Base-by-base conservation (phyloP, 139 green algal species). In the Chlamydomonas sp. region DNA sequence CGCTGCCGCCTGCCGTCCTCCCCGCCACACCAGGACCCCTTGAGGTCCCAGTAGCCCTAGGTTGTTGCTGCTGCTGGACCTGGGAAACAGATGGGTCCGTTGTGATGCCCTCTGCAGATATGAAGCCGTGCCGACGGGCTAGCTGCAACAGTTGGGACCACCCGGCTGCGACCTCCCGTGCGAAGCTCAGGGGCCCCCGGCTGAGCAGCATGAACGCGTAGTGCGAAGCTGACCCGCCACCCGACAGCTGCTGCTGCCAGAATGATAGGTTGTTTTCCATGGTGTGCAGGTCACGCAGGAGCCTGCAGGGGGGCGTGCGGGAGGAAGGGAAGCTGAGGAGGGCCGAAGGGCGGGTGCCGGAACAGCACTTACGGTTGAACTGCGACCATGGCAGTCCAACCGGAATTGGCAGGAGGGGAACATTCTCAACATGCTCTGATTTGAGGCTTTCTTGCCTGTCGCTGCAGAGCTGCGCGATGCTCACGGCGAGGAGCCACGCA, bases 141-240 rank as follows among this genome's bases (percentile, higher is more conserved):
- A 61, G 59, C 59, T 68, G 57, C 76, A 57, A 12, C 4, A 7
- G 9, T 63, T 15, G 74, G n/a, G 1, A 62, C 83, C 14, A 20
- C 84, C 61, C 31, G 31, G 31, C 31, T 49, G 68, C 67, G 58
- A 91, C 61, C 63, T 91, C 80, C 18, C 60, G 68, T 2, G 77
- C 78, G 57, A 91, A 91, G 17, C 77, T 31, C 1, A 62, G 20
- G 3, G 88, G 88, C 1, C 88, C 88, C 3, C 75, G 68, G 59
- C 75, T 79, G 14, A 91, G 81, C 68, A 91, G 82, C 88, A 91
- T 88, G 82, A 91, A 91, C 7, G 57, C 9, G 18, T 15, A 49
- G 60, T 91, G 88, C 1, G 68, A 72, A 72, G 62, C 74, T 2
- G 17, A 6, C 57, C 75, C 84, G n/a, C 88, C 85, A 3, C 61